phyloP scores from a whole-genome alignment of 2,329 filamentous ascomycete genomes.

The Epichloe aotearoae region DNA sequence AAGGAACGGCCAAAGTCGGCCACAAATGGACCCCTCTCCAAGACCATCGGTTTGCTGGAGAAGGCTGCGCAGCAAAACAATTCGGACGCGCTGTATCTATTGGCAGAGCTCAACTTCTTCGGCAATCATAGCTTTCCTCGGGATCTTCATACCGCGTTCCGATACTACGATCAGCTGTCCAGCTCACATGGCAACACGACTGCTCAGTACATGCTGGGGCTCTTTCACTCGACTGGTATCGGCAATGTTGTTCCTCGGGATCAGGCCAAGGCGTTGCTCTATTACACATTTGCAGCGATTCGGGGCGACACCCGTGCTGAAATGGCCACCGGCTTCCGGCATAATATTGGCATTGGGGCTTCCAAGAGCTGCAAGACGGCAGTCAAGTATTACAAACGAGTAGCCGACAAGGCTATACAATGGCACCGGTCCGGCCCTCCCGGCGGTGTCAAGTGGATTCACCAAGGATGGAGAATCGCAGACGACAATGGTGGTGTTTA shows the following conservation, averaged over 20 bases:
- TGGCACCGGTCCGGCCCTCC: slow-evolving; percentile 86
- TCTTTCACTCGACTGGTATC: slow-evolving; percentile 91
- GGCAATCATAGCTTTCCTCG: slow-evolving; percentile 84
- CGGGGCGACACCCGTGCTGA: slow-evolving; percentile 73
- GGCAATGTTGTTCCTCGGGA: slow-evolving; percentile 69
- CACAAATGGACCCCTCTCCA: slow-evolving; percentile 30
- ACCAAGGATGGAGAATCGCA: slow-evolving; percentile 71
- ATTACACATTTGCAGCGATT: slow-evolving; percentile 86
- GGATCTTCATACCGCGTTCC: slow-evolving; percentile 67
- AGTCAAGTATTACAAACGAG: slow-evolving; percentile 78
- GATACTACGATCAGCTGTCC: slow-evolving; percentile 68
- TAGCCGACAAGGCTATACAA: slow-evolving; percentile 81
- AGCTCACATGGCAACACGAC: slow-evolving; percentile 71
- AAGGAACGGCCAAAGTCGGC: slow-evolving; percentile 15
- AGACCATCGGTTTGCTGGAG: slow-evolving; percentile 39
- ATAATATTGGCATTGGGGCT: slow-evolving; percentile 74
- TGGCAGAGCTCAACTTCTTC: slow-evolving; percentile 93
- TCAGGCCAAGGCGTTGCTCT: slow-evolving; percentile 82
- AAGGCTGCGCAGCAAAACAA: slow-evolving; percentile 43
- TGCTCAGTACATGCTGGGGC: slow-evolving; percentile 87
- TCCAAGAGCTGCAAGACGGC: slow-evolving; percentile 76
- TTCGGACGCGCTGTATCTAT: slow-evolving; percentile 73
- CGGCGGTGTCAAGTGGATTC: slow-evolving; percentile 65
- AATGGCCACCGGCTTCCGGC: slow-evolving; percentile 84
- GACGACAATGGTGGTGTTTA: slow-evolving; percentile 90